Evolutionary conservation across 2,329 filamentous ascomycete genomes (phyloP).

Genomic region (Xylariaceae sp.): DNA sequence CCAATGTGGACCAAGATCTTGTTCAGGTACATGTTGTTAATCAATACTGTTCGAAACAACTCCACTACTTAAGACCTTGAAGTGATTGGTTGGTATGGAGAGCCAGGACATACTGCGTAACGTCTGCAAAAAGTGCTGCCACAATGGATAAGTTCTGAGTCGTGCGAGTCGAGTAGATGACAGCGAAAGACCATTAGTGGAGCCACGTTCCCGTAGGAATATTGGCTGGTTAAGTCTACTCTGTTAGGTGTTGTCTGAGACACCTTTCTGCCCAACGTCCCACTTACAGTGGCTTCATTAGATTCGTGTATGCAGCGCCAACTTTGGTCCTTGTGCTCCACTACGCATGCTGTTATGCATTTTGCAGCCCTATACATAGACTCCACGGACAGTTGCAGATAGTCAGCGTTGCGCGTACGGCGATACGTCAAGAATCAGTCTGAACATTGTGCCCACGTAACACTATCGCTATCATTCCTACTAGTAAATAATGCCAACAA

Average conservation of each 20-base stretch:
- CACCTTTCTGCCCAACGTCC: slow-evolving; percentile 43
- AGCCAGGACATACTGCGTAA: slow-evolving; percentile 13
- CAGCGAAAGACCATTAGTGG: slow-evolving; percentile 40
- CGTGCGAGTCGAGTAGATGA: no score
- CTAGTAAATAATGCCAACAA: slow-evolving; percentile 18
- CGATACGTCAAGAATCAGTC: slow-evolving; percentile 6
- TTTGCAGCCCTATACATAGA: slow-evolving; percentile 22
- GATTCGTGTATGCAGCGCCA: slow-evolving; percentile 35
- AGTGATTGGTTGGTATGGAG: slow-evolving; percentile 6
- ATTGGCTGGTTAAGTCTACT: slow-evolving; percentile 27
- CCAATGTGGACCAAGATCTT: slow-evolving; percentile 27
- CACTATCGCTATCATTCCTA: neutral
- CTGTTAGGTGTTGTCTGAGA: slow-evolving; percentile 29
- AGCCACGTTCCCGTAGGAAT: slow-evolving; percentile 45
- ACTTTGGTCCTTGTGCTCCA: slow-evolving; percentile 31
- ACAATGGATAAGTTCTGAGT: no score
- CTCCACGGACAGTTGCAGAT: slow-evolving; percentile 9
- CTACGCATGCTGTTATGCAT: slow-evolving; percentile 27
- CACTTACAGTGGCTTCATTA: slow-evolving; percentile 35
- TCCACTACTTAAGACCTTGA: neutral
- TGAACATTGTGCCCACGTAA: neutral
- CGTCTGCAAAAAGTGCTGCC: no score
- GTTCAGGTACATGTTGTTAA: slow-evolving; percentile 16
- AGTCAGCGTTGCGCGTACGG: slow-evolving; percentile 19
- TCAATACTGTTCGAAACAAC: neutral